Conservation (phyloP, 768 basidiomycete genomes). For the Termitomyces sp. region DNA sequence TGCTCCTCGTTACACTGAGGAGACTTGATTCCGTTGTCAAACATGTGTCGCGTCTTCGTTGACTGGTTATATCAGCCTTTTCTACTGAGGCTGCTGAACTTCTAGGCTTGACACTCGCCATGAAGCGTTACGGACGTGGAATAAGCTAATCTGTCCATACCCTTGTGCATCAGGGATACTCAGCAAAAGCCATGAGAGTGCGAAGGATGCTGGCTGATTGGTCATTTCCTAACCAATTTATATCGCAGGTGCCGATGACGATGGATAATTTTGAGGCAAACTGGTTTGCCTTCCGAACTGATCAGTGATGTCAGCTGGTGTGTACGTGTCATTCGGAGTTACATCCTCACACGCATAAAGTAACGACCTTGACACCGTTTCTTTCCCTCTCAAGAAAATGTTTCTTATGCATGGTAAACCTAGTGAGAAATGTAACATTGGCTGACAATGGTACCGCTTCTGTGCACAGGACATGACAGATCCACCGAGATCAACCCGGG, state of each 20-base stretch:
- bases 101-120: neutral
- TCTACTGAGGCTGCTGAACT: neutral
- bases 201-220: neutral
- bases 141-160: neutral
- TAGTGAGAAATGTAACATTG: neutral
- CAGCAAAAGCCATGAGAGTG: neutral
- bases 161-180: neutral
- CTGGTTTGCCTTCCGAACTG: conserved; percentile 3
- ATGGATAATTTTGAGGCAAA: neutral
- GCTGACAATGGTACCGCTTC: neutral
- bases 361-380: neutral
- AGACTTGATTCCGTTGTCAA: neutral
- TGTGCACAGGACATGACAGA: neutral
- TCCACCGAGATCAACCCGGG: neutral
- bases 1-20: neutral
- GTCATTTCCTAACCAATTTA: neutral
- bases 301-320: neutral
- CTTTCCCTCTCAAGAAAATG: neutral
- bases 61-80: no score
- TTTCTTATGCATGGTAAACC: no score
- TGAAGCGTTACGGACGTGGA: neutral
- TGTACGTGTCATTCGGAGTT: neutral
- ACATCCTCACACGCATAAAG: neutral
- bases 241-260: neutral
- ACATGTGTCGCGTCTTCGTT: neutral